Conservation (phyloP, 768 basidiomycete genomes). For the Tricholoma terreum region DNA sequence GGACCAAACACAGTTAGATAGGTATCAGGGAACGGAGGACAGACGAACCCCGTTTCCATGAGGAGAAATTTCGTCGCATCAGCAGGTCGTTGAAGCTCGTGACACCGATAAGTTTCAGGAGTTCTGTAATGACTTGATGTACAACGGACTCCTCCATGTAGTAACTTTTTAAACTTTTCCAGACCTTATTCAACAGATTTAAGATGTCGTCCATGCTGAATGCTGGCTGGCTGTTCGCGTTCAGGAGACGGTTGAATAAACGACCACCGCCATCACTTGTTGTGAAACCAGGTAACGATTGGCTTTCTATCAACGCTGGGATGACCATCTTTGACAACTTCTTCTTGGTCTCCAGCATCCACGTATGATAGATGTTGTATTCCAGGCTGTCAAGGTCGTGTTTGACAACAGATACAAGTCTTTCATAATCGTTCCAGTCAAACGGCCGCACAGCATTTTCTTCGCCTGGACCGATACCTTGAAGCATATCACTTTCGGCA, state of each 20-base stretch:
- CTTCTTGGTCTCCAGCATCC: conserved; percentile 99
- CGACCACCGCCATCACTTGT: conserved; percentile 92
- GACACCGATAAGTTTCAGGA: conserved; percentile 93
- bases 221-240: conserved; percentile 83
- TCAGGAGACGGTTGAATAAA: conserved; percentile 89
- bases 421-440: conserved; percentile 96
- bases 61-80: conserved; percentile 98
- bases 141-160: conserved; percentile 98
- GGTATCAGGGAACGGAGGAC: not conserved
- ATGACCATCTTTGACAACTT: conserved; percentile 96
- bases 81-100: conserved; percentile 97
- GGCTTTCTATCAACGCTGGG: conserved; percentile 97
- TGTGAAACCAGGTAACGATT: conserved; percentile 96
- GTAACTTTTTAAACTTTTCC: conserved; percentile 97
- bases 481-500: conserved; percentile 97
- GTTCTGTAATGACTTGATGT: conserved; percentile 91
- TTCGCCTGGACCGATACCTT: conserved; percentile 95
- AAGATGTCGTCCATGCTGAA: conserved; percentile 98
- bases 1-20: not conserved
- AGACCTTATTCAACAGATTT: conserved; percentile 94
- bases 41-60: conserved; percentile 93
- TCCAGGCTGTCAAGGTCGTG: conserved; percentile 98
- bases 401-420: conserved; percentile 95
- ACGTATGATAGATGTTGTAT: conserved; percentile 99
- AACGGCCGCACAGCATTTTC: conserved; percentile 89